Conservation (phyloP, 345 rosid species). For the Gossypium thurberi region DNA sequence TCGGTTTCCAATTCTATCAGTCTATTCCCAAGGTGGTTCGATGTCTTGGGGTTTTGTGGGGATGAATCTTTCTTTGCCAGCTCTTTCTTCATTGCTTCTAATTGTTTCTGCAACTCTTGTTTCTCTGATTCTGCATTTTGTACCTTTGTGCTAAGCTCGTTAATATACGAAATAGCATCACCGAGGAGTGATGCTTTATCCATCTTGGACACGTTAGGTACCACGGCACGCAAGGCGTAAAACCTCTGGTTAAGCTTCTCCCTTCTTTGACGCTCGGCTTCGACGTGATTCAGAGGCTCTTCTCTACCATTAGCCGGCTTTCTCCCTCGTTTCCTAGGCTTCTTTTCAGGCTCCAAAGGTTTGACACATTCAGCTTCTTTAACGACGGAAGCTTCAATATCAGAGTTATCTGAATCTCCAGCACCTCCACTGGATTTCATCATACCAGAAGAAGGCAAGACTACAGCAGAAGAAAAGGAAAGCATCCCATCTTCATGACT, state of each 20-base stretch:
- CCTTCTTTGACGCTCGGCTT: constrained; percentile 96
- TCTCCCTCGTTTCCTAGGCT: constrained; percentile 78
- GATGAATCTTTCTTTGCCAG: constrained; percentile 27
- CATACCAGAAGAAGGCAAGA: constrained; percentile 47
- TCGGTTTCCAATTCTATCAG: constrained; percentile 66
- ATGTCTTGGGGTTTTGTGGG: constrained; percentile 29
- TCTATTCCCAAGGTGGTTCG: constrained; percentile 27
- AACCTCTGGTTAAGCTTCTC: constrained; percentile 92
- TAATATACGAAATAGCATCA: constrained; percentile 81
- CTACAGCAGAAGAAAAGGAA: constrained; percentile 64
- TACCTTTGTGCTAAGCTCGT: constrained; percentile 71
- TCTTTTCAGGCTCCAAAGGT: constrained; percentile 70
- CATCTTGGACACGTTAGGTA: constrained; percentile 95
- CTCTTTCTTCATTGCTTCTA: constrained; percentile 53
- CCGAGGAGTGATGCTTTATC: constrained; percentile 95
- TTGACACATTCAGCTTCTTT: constrained; percentile 61
- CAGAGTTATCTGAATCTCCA: constrained; percentile 88
- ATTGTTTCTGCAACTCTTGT: constrained; percentile 56
- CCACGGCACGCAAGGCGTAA: constrained; percentile 81
- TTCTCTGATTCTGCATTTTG: constrained; percentile 47
- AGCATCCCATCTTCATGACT: too few relatives aligned
- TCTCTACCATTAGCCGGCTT: constrained; percentile 97
- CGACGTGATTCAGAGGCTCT: constrained; percentile 93
- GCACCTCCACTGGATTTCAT: constrained; percentile 47
- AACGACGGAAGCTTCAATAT: constrained; percentile 81